phyloP scores from a whole-genome alignment of 148 eudicot species.

The Heliamphora exappendiculata region DNA sequence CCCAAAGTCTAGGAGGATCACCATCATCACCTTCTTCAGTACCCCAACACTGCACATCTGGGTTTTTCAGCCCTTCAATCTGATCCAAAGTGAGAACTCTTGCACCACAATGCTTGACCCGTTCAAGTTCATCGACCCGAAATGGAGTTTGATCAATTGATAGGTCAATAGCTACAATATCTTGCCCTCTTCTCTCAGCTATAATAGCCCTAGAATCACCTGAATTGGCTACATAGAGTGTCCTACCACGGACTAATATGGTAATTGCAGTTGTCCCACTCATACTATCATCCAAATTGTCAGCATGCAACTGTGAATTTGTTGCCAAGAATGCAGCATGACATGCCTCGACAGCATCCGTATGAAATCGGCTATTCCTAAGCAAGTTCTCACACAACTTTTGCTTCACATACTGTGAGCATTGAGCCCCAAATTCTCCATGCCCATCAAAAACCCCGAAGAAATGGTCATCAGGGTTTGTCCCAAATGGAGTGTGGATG shows the following conservation, averaged over 20 bases:
- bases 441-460: slow-evolving; percentile 98
- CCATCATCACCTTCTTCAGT: slow-evolving; percentile 98
- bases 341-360: slow-evolving; percentile 80
- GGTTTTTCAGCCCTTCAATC: slow-evolving; percentile 94
- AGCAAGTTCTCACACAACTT: slow-evolving; percentile 87
- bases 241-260: slow-evolving; percentile 72
- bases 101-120: slow-evolving; percentile 90
- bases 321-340: slow-evolving; percentile 75
- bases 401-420: slow-evolving; percentile 87
- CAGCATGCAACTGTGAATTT: slow-evolving; percentile 81
- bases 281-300: slow-evolving; percentile 88
- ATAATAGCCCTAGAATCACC: slow-evolving; percentile 97
- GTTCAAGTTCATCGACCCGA: slow-evolving; percentile 74
- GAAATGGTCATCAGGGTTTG: slow-evolving; percentile 67
- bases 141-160: slow-evolving; percentile 95
- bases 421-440: slow-evolving; percentile 87
- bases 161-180: slow-evolving; percentile 76
- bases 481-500: slow-evolving; percentile 94
- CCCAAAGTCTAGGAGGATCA: slow-evolving; percentile 98
- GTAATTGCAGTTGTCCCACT: slow-evolving; percentile 97
- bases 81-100: slow-evolving; percentile 98
- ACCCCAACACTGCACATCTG: slow-evolving; percentile 90
- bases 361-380: slow-evolving; percentile 51
- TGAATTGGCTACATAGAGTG: slow-evolving; percentile 70
- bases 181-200: slow-evolving; percentile 78